These are phyloP conservation scores for Nicotiana attenuata DNA, from an alignment of 257 asterid species.

Conservation along the genomic window DNA sequence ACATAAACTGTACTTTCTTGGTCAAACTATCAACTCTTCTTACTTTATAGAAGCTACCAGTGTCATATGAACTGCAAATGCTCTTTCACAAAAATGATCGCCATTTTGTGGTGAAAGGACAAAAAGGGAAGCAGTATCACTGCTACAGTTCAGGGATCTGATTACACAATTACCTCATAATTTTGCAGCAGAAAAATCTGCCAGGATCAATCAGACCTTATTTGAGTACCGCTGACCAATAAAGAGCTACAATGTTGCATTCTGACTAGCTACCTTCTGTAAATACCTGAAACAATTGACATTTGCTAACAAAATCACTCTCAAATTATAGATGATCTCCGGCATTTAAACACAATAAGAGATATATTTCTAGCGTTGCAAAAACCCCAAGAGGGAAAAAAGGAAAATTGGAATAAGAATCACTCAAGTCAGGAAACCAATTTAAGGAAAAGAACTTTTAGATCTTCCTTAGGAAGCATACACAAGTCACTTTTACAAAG, in stretches of 20 bases:
- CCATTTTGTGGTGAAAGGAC: constrained; percentile 6
- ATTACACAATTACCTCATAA: constrained; percentile 34
- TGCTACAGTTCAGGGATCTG: constrained; percentile 16
- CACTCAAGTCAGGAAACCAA: not conserved
- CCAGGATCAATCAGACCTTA: constrained; percentile 15
- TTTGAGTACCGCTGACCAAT: constrained; percentile 9
- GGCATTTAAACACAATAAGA: not conserved
- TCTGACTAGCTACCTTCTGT: constrained; percentile 3
- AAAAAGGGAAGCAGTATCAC: constrained; percentile 4
- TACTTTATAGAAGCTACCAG: not conserved
- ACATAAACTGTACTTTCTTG: not conserved
- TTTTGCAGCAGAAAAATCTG: constrained; percentile 19
- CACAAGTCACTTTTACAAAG: not conserved
- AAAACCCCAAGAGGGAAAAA: not conserved
- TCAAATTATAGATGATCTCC: not conserved
- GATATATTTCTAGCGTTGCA: not conserved
- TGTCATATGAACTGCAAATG: constrained; percentile 13
- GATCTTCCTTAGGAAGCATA: not conserved
- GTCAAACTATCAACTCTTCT: constrained; percentile 9
- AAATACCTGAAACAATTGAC: constrained; percentile 10
- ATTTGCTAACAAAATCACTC: not conserved
- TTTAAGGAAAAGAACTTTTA: not conserved
- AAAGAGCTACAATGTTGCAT: not conserved
- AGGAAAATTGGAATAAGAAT: not conserved
- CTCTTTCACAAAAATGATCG: not conserved